Conservation (phyloP, 768 basidiomycete species). For the Boletus pseudo-olivaceus region DNA sequence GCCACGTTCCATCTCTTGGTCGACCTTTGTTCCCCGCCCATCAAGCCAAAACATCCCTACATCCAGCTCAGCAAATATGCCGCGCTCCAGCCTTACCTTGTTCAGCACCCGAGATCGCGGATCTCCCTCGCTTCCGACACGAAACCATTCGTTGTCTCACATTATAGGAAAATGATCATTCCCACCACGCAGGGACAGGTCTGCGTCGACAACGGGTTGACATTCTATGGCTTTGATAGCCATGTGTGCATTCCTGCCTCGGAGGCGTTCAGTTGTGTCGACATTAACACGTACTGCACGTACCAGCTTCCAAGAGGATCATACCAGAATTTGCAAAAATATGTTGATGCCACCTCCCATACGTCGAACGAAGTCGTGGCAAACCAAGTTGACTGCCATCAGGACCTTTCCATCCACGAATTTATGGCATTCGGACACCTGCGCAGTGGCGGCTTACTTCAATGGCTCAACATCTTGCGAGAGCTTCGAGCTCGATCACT, state of each 20-base stretch:
- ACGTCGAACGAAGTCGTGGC: conserved; percentile 44
- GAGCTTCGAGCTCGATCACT: conserved; percentile 40
- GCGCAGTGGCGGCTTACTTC: conserved; percentile 42
- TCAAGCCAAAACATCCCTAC: conserved; percentile 4
- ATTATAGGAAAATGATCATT: conserved; percentile 14
- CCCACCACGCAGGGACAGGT: conserved; percentile 16
- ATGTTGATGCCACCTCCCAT: conserved; percentile 35
- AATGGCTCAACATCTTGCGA: conserved; percentile 51
- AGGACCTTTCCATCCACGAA: conserved; percentile 43
- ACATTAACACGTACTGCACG: conserved; percentile 28
- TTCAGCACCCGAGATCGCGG: conserved; percentile 15
- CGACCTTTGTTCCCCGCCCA: conserved; percentile 30
- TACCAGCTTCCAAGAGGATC: conserved; percentile 29
- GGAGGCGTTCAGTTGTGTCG: conserved; percentile 5
- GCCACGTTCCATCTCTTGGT: conserved; percentile 38
- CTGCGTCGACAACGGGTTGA: conserved; percentile 35
- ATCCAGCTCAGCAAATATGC: conserved; percentile 14
- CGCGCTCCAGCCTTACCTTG: conserved; percentile 11
- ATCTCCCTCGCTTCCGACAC: conserved; percentile 24
- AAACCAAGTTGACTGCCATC: conserved; percentile 39
- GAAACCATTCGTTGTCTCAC: conserved; percentile 17
- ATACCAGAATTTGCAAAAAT: conserved; percentile 38
- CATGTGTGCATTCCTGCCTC: conserved; percentile 11
- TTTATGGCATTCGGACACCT: conserved; percentile 42
- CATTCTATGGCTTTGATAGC: conserved; percentile 30